Conservation (phyloP, 1,284 basidiomycete genomes). For the Coniferiporia sulphurascens region DNA sequence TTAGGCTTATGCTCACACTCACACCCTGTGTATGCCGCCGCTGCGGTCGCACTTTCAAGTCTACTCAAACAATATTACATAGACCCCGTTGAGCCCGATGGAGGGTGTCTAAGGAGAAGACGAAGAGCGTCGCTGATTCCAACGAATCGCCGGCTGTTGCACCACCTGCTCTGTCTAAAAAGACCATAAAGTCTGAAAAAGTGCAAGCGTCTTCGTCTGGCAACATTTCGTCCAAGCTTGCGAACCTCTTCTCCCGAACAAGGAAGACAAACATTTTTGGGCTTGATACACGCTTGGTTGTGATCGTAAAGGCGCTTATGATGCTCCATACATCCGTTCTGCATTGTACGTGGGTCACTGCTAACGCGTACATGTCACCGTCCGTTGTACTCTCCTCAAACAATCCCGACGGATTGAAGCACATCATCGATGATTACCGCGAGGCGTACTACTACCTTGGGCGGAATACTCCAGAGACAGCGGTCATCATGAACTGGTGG, state of each 20-base stretch:
- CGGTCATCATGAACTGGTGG: slow-evolving; percentile 99
- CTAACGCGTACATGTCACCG: slow-evolving; percentile 93
- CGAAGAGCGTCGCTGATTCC: slow-evolving; percentile 24
- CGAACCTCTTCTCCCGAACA: slow-evolving; percentile 26
- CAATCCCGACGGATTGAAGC: too few species aligned
- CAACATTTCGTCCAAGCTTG: slow-evolving; percentile 33
- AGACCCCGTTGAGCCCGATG: slow-evolving; percentile 57
- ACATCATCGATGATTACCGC: too few species aligned
- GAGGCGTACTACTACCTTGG: slow-evolving; percentile 99
- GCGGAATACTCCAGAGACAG: slow-evolving; percentile 88
- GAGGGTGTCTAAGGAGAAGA: slow-evolving; percentile 31
- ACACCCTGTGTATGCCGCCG: slow-evolving; percentile 86
- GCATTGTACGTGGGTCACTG: slow-evolving; percentile 97
- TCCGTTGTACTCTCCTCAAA: too few species aligned
- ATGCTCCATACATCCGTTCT: slow-evolving; percentile 88
- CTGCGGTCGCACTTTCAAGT: slow-evolving; percentile 87
- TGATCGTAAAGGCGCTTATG: slow-evolving; percentile 71
- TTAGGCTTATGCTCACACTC: too few species aligned
- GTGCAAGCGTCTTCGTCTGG: slow-evolving; percentile 30
- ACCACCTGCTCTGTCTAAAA: slow-evolving; percentile 40
- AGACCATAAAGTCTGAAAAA: slow-evolving; percentile 67
- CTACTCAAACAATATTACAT: slow-evolving; percentile 90
- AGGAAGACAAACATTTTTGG: slow-evolving; percentile 58
- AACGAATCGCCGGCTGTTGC: slow-evolving; percentile 27
- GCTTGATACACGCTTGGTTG: too few species aligned